Evolutionary conservation across 1,284 basidiomycete species (phyloP), one percentile per base, ranked within the genome.

Genomic region (Coniferiporia weirii): DNA sequence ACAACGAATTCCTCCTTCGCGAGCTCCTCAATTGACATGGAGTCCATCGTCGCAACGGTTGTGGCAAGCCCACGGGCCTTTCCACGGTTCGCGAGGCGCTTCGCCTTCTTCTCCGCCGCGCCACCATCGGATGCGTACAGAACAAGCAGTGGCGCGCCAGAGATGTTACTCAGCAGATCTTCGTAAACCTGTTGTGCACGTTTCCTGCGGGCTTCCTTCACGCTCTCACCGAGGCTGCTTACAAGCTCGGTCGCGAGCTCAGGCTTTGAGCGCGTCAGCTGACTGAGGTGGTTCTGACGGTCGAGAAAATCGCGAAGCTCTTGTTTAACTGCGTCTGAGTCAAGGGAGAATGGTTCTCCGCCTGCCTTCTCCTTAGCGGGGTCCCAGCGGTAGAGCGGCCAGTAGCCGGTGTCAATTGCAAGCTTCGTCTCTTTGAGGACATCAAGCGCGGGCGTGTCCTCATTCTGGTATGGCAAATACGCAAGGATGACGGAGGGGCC

Each of bases 331-430:
- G 89, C 82, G 63, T 96, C 93, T 2, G 93, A 95, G 73, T 99
- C 97, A 60, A 99, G 86, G 9, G 82, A 81, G 79, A 99, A 99
- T 49, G 93, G 90, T 66, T 95, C 91, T 68, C 86, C 80, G 57
- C 87, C 89, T 51, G 76, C 75, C 22, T 73, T 74, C 68, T 93
- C 91, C 68, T 90, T 89, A 64, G 81, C 80, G 0, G 96, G 96
- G 73, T 99, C 89, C 96, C 96, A 99, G 62, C 97, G 85, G 80
- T 98, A 99, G 52, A 99, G 79, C 0, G 97, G 96, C 96, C 97
- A 99, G 75, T 96, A 97, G 5, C 95, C 96, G 17, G 93, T 84
- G 68, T 98, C 95, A 51, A 99, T 92, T 6, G 95, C 96, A 47
- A 95, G 83, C 74, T 99, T 99, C 51, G 96, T 99, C 78, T 98